Conservation (phyloP, 1,139 yeast species). For the Suhomyces yuchorum region DNA sequence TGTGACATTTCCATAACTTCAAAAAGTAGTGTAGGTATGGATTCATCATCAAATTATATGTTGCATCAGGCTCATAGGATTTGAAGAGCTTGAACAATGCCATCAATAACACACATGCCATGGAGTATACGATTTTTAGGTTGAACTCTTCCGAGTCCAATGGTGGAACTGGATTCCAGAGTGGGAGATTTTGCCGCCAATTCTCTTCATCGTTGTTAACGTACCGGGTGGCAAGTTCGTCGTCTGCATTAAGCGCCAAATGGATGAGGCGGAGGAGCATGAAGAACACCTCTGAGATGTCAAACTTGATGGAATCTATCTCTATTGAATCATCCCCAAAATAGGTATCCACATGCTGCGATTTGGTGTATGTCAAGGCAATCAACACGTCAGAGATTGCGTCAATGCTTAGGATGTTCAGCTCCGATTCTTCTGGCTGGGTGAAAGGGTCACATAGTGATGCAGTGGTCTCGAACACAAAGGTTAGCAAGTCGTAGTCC, state of each 20-base stretch:
- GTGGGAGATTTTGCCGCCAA: slow-evolving; percentile 42
- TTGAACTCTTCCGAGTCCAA: slow-evolving; percentile 30
- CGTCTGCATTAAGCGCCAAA: slow-evolving; percentile 44
- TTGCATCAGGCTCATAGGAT: slow-evolving; percentile 22
- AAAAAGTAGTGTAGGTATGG: slow-evolving; percentile 62
- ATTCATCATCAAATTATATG: slow-evolving; percentile 47
- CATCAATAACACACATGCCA: slow-evolving; percentile 52
- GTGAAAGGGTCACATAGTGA: slow-evolving; percentile 66
- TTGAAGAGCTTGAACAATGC: slow-evolving; percentile 54
- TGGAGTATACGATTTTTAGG: slow-evolving; percentile 53
- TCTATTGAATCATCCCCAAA: slow-evolving; percentile 14
- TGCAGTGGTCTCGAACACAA: slow-evolving; percentile 35
- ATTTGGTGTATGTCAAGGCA: slow-evolving; percentile 34
- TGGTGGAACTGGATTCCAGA: slow-evolving; percentile 56
- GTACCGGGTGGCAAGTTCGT: slow-evolving; percentile 47
- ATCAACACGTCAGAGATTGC: slow-evolving; percentile 54
- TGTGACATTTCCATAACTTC: slow-evolving; percentile 65
- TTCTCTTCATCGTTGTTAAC: slow-evolving; percentile 47
- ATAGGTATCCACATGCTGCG: not conserved
- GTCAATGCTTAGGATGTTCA: slow-evolving; percentile 54
- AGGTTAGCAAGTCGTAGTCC: slow-evolving; percentile 20
- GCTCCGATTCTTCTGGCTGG: slow-evolving; percentile 66
- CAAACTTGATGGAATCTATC: slow-evolving; percentile 35
- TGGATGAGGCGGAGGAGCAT: slow-evolving; percentile 46
- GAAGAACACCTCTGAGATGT: slow-evolving; percentile 42